These are phyloP conservation scores for Baorangia bicolor DNA, from an alignment of 768 basidiomycete genomes.

Conservation along the genomic window DNA sequence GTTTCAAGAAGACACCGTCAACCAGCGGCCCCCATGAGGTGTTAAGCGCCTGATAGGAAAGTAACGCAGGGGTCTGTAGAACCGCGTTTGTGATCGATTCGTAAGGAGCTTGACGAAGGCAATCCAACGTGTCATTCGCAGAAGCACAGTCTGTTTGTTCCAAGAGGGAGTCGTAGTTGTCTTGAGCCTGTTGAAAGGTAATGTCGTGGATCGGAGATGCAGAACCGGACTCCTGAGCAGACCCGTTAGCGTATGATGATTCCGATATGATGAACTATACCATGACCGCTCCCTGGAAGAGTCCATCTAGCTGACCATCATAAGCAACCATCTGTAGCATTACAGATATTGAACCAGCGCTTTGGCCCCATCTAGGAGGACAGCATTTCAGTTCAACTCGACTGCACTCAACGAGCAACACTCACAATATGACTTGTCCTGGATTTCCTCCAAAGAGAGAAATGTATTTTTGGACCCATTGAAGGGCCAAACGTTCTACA, in stretches of 20 bases:
- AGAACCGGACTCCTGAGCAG: conserved; percentile 15
- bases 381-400: neutral
- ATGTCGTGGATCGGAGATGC: conserved; percentile 4
- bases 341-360: too few species aligned
- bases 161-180: conserved; percentile 18
- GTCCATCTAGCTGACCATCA: conserved; percentile 12
- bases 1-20: too few species aligned
- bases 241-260: neutral
- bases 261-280: neutral
- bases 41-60: conserved; percentile 15
- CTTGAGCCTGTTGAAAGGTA: neutral
- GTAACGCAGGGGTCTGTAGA: conserved; percentile 1
- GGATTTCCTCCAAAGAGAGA: too few species aligned
- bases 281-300: conserved; percentile 23
- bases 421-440: too few species aligned
- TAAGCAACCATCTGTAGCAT: too few species aligned
- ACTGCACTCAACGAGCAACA: neutral
- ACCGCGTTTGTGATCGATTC: conserved; percentile 10
- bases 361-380: too few species aligned
- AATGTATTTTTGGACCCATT: too few species aligned
- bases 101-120: too few species aligned
- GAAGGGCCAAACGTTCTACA: too few species aligned
- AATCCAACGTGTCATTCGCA: conserved; percentile 11
- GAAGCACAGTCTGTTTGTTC: conserved; percentile 9
- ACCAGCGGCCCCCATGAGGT: conserved; percentile 11